Base-by-base conservation (phyloP, 306 rosid genomes). In the Rosa lucieae region DNA sequence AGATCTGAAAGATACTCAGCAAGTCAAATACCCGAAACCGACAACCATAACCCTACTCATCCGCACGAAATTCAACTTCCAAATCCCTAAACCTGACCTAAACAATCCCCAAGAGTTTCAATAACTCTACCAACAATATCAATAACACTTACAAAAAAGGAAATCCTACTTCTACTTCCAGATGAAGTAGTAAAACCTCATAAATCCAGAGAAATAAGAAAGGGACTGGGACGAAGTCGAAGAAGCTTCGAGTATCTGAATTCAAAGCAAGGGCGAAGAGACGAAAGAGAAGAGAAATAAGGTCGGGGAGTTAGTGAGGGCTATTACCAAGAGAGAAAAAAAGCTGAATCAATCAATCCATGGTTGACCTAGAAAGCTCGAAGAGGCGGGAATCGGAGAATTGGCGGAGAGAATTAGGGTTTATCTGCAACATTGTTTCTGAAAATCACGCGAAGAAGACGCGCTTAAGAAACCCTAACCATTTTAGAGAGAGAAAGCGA, bases 401-500 rank as follows among this genome's bases (percentile, higher is more conserved):
- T 78, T 43, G 62, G 63, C 37, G 73, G 77, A 73, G 49, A 48
- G 47, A 13, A 62, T 48, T 20, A 40, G 72, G 82, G 67, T 49
- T 58, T 76, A 51, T 68, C 82, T 32, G 84, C 82, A 81, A 77
- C 87, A 81, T 83, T 49, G 52, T 59, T 21, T 3, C 2, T 10
- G 14, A 5, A 5, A 5, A 23, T 12, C 4, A n/a, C 53, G 32
- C 43, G 68, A 82, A 83, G 81, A 14, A 75, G 75, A 82, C 59
- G 75, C 79, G 76, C 73, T 76, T 83, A 84, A 53, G 87, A 89
- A 93, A 93, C 97, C 98, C 97, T 93, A 91, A 80, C 84, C 84
- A 84, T 77, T 43, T 80, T 56, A 81, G 75, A 78, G 49, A 15
- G 49, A 47, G 40, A 67, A 32, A 32, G 37, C 37, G 0, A 32